phyloP scores from a whole-genome alignment of 306 rosid species.

The Prunus dulcis region DNA sequence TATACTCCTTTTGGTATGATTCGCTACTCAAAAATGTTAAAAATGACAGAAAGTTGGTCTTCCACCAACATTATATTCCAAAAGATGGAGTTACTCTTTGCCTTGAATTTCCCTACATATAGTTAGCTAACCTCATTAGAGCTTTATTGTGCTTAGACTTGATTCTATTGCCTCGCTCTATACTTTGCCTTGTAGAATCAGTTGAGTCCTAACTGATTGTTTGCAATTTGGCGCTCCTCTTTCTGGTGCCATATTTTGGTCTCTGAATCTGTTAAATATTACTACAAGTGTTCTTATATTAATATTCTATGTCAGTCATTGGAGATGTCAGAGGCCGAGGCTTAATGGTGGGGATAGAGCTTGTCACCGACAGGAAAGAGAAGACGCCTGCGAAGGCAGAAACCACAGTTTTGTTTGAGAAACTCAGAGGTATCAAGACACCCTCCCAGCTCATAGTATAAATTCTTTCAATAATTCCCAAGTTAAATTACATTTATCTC shows the following conservation, averaged over 20 bases:
- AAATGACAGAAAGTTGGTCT: too few relatives aligned
- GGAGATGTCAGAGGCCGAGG: slow-evolving; percentile 91
- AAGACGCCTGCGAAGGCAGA: slow-evolving; percentile 86
- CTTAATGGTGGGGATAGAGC: slow-evolving; percentile 78
- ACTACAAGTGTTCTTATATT: neutral
- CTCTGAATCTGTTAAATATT: neutral
- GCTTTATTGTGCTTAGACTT: neutral
- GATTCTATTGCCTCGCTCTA: neutral
- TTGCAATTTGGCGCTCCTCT: neutral
- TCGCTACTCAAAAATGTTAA: too few relatives aligned
- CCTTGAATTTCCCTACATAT: neutral
- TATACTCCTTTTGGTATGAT: neutral
- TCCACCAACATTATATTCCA: neutral
- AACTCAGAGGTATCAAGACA: slow-evolving; percentile 62
- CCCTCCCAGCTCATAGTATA: neutral
- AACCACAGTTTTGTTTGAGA: slow-evolving; percentile 67
- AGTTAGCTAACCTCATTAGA: neutral
- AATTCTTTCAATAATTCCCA: neutral
- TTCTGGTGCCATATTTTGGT: neutral
- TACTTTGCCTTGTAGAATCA: neutral
- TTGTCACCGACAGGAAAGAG: slow-evolving; percentile 55
- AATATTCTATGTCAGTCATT: slow-evolving; percentile 48
- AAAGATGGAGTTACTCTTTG: neutral
- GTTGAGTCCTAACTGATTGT: neutral
- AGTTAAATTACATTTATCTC: neutral